Conservation (phyloP, 2,329 filamentous ascomycete genomes). For the Exophiala calicioides region DNA sequence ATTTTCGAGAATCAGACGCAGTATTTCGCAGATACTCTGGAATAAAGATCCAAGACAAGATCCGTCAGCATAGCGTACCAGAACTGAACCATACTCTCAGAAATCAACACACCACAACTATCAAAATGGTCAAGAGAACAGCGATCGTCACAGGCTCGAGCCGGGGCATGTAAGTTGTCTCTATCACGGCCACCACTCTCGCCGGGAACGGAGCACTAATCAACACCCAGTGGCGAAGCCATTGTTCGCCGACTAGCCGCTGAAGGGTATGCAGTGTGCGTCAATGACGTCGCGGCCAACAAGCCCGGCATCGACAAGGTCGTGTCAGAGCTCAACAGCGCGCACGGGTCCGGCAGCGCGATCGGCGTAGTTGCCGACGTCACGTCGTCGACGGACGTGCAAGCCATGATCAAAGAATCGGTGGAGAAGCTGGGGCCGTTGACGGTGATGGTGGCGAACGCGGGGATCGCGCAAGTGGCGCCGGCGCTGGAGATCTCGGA, state of each 20-base stretch:
- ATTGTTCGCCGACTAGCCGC: conserved; percentile 61
- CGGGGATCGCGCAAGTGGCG: conserved; percentile 62
- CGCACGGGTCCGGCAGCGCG: conserved; percentile 36
- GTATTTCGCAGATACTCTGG: background rate
- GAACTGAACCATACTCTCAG: no score
- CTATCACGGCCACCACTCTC: no score
- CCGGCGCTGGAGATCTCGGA: conserved; percentile 58
- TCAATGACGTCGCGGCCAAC: conserved; percentile 63
- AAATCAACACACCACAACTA: background rate
- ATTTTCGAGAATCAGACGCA: conserved; percentile 1
- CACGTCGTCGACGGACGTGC: conserved; percentile 56
- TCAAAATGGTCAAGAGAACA: conserved; percentile 30
- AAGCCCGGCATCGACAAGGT: conserved; percentile 54
- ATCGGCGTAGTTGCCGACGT: conserved; percentile 63
- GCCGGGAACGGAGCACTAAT: conserved; percentile 3
- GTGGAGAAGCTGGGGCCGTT: conserved; percentile 56
- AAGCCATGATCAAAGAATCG: conserved; percentile 53
- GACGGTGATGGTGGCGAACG: conserved; percentile 60
- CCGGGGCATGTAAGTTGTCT: conserved; percentile 40
- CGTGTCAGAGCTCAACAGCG: conserved; percentile 29
- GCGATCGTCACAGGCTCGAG: conserved; percentile 45
- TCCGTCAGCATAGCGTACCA: no score
- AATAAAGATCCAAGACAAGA: background rate
- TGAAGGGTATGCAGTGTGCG: conserved; percentile 66
- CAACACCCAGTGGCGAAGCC: conserved; percentile 34